Percentiles rank a stretch among this genome's conserved stretches.
Evolutionary conservation across 129 eudicot genomes (phyloP).

Genomic region (Apium graveolens): DNA sequence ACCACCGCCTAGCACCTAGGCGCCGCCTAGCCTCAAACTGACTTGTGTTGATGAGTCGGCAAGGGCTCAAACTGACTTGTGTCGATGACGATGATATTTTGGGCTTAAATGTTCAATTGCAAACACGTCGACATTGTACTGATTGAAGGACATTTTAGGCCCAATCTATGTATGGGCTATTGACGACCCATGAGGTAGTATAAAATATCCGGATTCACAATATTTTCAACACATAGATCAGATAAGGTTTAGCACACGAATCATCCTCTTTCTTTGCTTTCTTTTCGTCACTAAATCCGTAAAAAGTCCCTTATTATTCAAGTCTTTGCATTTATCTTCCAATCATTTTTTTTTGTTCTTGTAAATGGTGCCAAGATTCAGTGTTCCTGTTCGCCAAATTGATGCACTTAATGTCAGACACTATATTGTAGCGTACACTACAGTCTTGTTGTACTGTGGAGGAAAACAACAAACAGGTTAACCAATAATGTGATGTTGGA

Average conservation of each 20-base stretch:
- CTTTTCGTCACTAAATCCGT: background rate
- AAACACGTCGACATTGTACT: too few species aligned
- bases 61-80: too few species aligned
- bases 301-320: background rate
- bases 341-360: too few species aligned
- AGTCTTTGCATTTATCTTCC: background rate
- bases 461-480: background rate
- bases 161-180: too few species aligned
- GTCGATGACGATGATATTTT: too few species aligned
- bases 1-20: too few species aligned
- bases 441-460: background rate
- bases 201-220: too few species aligned
- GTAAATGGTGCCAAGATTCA: background rate
- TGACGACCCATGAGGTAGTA: too few species aligned
- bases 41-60: too few species aligned
- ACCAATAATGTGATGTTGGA: background rate
- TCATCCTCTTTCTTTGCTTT: background rate
- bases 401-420: background rate
- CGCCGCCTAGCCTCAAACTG: too few species aligned
- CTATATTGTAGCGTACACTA: background rate
- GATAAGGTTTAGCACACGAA: background rate
- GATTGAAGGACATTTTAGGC: too few species aligned
- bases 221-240: background rate
- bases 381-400: background rate
- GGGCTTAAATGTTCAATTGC: too few species aligned